Percentiles rank a stretch among this genome's conserved stretches.
Evolutionary conservation across 768 basidiomycete species (phyloP).

Genomic region (Russula foetens): DNA sequence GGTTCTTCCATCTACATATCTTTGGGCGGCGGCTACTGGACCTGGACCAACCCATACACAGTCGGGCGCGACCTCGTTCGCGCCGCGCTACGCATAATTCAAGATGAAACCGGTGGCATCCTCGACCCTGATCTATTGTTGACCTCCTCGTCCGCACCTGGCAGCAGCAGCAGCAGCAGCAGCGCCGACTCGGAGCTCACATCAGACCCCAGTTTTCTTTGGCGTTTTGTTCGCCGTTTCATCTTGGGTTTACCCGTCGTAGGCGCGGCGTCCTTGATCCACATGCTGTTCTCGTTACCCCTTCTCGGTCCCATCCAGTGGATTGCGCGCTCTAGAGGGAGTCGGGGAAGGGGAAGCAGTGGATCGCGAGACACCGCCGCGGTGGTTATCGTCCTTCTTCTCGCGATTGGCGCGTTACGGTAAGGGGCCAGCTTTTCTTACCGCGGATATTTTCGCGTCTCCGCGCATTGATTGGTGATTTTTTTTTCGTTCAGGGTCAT

Average conservation of each 20-base stretch:
- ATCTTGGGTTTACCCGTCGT: constrained; percentile 70
- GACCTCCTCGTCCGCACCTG: constrained; percentile 19
- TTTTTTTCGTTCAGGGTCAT: constrained; percentile 54
- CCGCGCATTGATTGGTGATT: constrained; percentile 15
- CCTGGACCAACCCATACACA: constrained; percentile 19
- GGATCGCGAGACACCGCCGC: constrained; percentile 56
- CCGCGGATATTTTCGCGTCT: background rate
- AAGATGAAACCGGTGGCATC: constrained; percentile 18
- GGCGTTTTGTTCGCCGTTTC: constrained; percentile 58
- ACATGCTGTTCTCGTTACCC: constrained; percentile 58
- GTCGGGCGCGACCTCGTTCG: constrained; percentile 19
- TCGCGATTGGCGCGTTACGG: constrained; percentile 59
- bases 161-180: background rate
- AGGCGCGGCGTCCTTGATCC: constrained; percentile 67
- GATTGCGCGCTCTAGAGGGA: constrained; percentile 56
- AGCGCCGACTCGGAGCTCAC: background rate
- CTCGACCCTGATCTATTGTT: constrained; percentile 29
- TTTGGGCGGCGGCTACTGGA: constrained; percentile 5
- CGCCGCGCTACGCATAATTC: constrained; percentile 19
- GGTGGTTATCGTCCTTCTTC: constrained; percentile 51
- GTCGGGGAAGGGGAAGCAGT: constrained; percentile 39
- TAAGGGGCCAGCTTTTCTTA: constrained; percentile 27
- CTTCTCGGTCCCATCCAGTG: constrained; percentile 62
- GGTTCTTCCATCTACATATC: background rate
- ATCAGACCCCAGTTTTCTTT: constrained; percentile 37